phyloP scores from a whole-genome alignment of 2,329 filamentous ascomycete species.

The Tympanopsis confertula region DNA sequence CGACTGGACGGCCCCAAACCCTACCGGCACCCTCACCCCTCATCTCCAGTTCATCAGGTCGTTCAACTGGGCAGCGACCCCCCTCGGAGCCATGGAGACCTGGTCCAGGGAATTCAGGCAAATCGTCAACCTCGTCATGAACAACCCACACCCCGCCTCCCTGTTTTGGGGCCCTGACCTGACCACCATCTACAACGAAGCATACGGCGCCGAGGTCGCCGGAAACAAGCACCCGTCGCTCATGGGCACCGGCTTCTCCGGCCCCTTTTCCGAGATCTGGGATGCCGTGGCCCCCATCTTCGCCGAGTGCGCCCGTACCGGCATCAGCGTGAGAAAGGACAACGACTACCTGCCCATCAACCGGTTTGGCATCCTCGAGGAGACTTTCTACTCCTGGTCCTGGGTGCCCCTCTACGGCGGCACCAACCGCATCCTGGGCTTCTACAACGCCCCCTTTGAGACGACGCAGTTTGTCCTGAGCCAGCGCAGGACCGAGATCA shows the following conservation, averaged over 20 bases:
- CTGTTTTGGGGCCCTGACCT: conserved; percentile 52
- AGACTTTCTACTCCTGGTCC: conserved; percentile 24
- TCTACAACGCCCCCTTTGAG: conserved; percentile 25
- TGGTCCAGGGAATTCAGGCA: conserved; percentile 33
- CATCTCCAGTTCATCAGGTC: conserved; percentile 16
- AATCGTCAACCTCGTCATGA: conserved; percentile 21
- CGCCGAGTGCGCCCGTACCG: conserved; percentile 21
- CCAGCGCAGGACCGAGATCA: conserved; percentile 18
- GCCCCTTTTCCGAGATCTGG: conserved; percentile 42
- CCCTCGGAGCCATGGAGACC: conserved; percentile 26
- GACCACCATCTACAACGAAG: conserved; percentile 53
- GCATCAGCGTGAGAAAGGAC: conserved; percentile 17
- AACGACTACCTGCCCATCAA: conserved; percentile 18
- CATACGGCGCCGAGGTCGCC: conserved; percentile 40
- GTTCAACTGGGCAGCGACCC: conserved; percentile 28
- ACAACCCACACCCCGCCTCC: conserved; percentile 29
- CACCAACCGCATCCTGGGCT: conserved; percentile 20
- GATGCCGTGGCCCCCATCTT: conserved; percentile 17
- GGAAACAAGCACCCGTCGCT: conserved; percentile 50
- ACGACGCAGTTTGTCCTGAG: conserved; percentile 19
- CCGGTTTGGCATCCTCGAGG: conserved; percentile 21
- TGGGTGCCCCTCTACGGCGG: conserved; percentile 24
- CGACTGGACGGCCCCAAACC: conserved; percentile 19
- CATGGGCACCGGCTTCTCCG: conserved; percentile 44
- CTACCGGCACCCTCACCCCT: conserved; percentile 15